These are phyloP conservation scores for Cystofilobasidium capitatum DNA, from an alignment of 768 basidiomycete species.

Conservation along the genomic window DNA sequence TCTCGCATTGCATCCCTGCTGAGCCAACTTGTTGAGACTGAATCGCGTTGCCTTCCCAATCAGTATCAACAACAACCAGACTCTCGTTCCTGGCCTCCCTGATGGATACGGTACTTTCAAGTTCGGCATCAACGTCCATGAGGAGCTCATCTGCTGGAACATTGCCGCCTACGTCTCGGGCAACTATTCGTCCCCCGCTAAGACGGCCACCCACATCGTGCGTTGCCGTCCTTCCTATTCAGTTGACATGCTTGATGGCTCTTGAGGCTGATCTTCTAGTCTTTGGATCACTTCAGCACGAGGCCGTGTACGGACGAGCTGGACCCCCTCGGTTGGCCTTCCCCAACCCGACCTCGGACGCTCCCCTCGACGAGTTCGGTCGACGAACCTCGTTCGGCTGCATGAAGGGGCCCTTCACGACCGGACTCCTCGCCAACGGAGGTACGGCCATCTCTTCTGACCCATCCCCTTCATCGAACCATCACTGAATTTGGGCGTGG, in stretches of 20 bases:
- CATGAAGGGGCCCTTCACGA: slow-evolving; percentile 36
- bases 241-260: not conserved
- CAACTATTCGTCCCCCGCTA: slow-evolving; percentile 35
- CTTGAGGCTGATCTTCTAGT: not conserved
- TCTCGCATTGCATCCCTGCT: not conserved
- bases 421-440: slow-evolving; percentile 36
- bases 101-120: slow-evolving; percentile 34
- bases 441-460: slow-evolving; percentile 27
- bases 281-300: slow-evolving; percentile 23
- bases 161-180: slow-evolving; percentile 33
- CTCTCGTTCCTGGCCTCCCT: slow-evolving; percentile 30
- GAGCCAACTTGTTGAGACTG: no score
- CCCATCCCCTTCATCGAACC: not conserved
- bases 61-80: slow-evolving; percentile 33
- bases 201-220: slow-evolving; percentile 35
- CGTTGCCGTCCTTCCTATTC: not conserved
- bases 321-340: slow-evolving; percentile 40
- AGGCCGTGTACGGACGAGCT: slow-evolving; percentile 30
- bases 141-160: slow-evolving; percentile 37
- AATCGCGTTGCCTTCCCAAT: not conserved
- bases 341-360: slow-evolving; percentile 35
- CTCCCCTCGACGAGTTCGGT: slow-evolving; percentile 33
- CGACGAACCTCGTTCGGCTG: slow-evolving; percentile 36
- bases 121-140: slow-evolving; percentile 34
- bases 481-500: not conserved